Percentiles rank a stretch among this genome's conserved stretches.
These are phyloP conservation scores for Calendula officinalis DNA, from an alignment of 129 eudicot genomes.

Conservation along the genomic window DNA sequence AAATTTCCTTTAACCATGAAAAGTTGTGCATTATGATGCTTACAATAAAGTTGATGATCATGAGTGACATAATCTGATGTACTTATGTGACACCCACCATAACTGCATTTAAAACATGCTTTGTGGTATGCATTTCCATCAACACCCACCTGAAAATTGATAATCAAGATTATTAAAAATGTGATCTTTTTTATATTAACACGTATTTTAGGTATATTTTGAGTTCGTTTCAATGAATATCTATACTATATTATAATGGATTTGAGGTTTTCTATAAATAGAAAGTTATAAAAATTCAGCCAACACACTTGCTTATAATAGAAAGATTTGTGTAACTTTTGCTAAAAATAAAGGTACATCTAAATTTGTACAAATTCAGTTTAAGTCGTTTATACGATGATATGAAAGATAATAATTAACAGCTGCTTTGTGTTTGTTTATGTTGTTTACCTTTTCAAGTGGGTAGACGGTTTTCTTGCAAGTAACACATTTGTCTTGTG, in stretches of 20 bases:
- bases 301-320: too few species aligned
- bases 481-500: slow-evolving; percentile 65
- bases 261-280: too few species aligned
- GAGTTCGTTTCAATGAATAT: slow-evolving; percentile 9
- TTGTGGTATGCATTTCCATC: slow-evolving; percentile 65
- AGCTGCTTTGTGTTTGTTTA: not conserved
- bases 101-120: slow-evolving; percentile 63
- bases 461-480: slow-evolving; percentile 83
- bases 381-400: too few species aligned
- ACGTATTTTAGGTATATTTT: not conserved
- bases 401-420: too few species aligned
- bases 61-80: slow-evolving; percentile 68
- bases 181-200: not conserved
- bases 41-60: slow-evolving; percentile 65
- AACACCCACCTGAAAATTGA: slow-evolving; percentile 52
- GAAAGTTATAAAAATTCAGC: too few species aligned
- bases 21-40: slow-evolving; percentile 64
- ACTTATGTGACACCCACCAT: slow-evolving; percentile 67
- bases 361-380: too few species aligned
- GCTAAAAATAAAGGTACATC: too few species aligned
- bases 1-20: slow-evolving; percentile 68
- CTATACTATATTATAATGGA: too few species aligned
- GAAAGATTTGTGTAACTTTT: too few species aligned
- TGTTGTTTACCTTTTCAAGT: slow-evolving; percentile 51
- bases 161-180: slow-evolving; percentile 18